Evolutionary conservation across 495 filamentous ascomycete genomes (phyloP), one percentile per base, ranked within the genome.

Genomic region (Filosporella fistucella): DNA sequence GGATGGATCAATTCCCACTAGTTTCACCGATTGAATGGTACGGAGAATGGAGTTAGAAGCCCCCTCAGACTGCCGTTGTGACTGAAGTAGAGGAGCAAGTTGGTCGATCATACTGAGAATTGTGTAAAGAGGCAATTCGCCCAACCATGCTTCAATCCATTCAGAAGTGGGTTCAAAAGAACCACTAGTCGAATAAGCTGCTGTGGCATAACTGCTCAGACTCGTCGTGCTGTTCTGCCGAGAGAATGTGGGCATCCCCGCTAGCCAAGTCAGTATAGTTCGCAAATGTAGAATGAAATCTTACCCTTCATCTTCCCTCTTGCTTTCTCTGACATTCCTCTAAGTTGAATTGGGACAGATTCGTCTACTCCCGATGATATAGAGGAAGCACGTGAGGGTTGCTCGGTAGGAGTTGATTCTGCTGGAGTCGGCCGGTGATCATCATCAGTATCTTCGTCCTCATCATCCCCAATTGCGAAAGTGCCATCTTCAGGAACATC

Each of bases 241-340:
- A 2, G 91, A 96, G 62, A 98, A 96, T 13, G 77, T 78, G 9
- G 77, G 75, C 30, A 87, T 76, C 2, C 88, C 85, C 9, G 86
- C 89, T 58, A 28, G 4, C 26, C 21, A 6, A 20, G 20, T 51
- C 37, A 58, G 46, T 36, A 17, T 41, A 23, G n/a, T 22, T 14
- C 11, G 13, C 2, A 30, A 16, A 21, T 14, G 35, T 16, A 18
- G 24, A 9, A 1, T 18, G 8, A 12, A 13, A 18, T 25, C 52
- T 40, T 59, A 53, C 56, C 56, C n/a, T 94, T 94, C 80, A 93
- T 88, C 63, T 99, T 99, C 7, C 93, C 93, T 39, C 93, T 72
- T 21, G 93, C 94, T 60, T 97, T 99, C 64, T 99, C 93, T 9
- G 91, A 95, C 89, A 97, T 99, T 38, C 89, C 91, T 38, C 89